phyloP scores from a whole-genome alignment of 257 asterid genomes.

The Leonotis leonurus region DNA sequence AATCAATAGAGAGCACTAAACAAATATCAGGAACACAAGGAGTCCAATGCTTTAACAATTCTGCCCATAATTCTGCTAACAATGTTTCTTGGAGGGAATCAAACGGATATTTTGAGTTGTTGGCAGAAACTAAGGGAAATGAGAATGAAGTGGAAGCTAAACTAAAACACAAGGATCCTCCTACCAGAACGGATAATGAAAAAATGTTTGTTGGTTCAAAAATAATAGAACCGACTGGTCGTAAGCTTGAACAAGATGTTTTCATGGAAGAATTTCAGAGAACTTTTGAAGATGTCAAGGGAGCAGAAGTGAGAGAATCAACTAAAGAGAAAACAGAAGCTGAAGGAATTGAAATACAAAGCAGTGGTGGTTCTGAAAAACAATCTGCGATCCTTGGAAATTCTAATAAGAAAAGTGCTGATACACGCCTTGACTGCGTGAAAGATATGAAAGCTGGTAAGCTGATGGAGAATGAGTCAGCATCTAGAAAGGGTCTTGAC shows the following conservation, averaged over 20 bases:
- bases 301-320: constrained; percentile 22
- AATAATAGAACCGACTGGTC: constrained; percentile 22
- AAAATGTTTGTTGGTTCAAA: constrained; percentile 21
- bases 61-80: constrained; percentile 22
- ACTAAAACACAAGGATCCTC: constrained; percentile 13
- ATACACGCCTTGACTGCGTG: constrained; percentile 14
- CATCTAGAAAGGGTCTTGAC: constrained; percentile 12
- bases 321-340: constrained; percentile 19
- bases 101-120: constrained; percentile 46
- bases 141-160: constrained; percentile 24
- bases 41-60: constrained; percentile 14
- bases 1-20: constrained; percentile 15
- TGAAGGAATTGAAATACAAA: constrained; percentile 33
- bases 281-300: constrained; percentile 24
- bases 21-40: constrained; percentile 25
- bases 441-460: constrained; percentile 24
- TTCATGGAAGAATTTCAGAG: constrained; percentile 29
- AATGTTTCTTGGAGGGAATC: constrained; percentile 63
- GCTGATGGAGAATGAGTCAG: constrained; percentile 24
- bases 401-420: constrained; percentile 17
- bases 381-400: constrained; percentile 15
- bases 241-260: constrained; percentile 18
- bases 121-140: constrained; percentile 21
- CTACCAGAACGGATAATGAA: constrained; percentile 21
- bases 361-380: constrained; percentile 19